A percentile compares a stretch with the other conserved stretches of the same genome.
Conservation (phyloP, 2,329 filamentous ascomycete species). For the Arthrobotrys entomopaga region DNA sequence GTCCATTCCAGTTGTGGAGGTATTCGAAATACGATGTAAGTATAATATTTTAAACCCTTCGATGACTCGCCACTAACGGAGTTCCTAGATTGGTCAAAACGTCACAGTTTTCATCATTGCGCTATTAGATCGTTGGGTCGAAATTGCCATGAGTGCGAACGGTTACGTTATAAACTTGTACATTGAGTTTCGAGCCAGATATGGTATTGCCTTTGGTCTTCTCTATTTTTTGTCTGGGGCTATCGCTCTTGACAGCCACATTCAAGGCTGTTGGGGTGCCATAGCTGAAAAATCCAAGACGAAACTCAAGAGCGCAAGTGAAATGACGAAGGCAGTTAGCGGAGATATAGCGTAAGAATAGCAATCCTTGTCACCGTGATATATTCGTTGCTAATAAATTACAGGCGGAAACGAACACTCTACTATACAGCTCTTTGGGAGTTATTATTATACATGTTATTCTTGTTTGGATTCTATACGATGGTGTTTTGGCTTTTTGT, state of each 20-base stretch:
- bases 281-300: slow-evolving; percentile 61
- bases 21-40: slow-evolving; percentile 60
- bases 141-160: slow-evolving; percentile 61
- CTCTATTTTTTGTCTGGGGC: slow-evolving; percentile 63
- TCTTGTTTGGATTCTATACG: slow-evolving; percentile 60
- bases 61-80: not conserved
- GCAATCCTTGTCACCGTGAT: not conserved
- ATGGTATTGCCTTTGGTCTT: slow-evolving; percentile 62
- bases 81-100: slow-evolving; percentile 60
- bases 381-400: not conserved
- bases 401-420: slow-evolving; percentile 51
- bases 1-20: slow-evolving; percentile 62
- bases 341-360: slow-evolving; percentile 31
- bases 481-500: slow-evolving; percentile 62
- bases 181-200: slow-evolving; percentile 60
- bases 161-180: slow-evolving; percentile 60
- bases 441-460: slow-evolving; percentile 60
- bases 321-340: slow-evolving; percentile 35
- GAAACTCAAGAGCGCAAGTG: slow-evolving; percentile 58
- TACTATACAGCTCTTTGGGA: slow-evolving; percentile 59
- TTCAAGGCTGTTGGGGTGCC: slow-evolving; percentile 62
- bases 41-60: too few species aligned
- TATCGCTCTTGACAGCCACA: slow-evolving; percentile 62
- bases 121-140: slow-evolving; percentile 63
- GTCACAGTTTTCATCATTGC: slow-evolving; percentile 63